Conservation (phyloP, 2,329 filamentous ascomycete species). For the Sclerotiophoma versabilis region DNA sequence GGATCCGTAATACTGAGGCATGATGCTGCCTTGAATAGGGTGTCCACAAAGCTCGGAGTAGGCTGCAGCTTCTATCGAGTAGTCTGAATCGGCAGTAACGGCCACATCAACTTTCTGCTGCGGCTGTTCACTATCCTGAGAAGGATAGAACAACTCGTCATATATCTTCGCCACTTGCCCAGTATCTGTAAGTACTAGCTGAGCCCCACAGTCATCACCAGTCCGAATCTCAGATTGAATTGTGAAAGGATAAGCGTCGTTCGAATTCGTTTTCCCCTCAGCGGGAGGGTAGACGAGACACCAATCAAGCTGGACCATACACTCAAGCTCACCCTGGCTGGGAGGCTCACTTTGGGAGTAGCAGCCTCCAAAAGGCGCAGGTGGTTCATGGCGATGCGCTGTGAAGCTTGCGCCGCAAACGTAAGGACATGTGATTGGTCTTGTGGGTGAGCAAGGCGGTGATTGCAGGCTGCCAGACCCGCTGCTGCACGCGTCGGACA, state of each 20-base stretch:
- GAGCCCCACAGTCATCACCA: slow-evolving; percentile 6
- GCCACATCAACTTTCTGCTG: background rate
- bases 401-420: no score
- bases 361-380: no score
- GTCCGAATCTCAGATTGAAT: no score
- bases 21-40: background rate
- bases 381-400: no score
- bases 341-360: no score
- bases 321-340: no score
- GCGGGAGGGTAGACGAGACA: background rate
- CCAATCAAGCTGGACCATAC: background rate
- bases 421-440: no score
- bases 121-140: background rate
- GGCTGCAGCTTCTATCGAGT: background rate
- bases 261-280: background rate
- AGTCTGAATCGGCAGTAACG: background rate
- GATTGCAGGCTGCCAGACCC: no score
- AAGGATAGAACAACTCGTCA: slow-evolving; percentile 13
- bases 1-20: background rate
- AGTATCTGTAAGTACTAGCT: slow-evolving; percentile 3
- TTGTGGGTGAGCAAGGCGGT: no score
- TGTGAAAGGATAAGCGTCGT: no score
- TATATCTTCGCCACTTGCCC: slow-evolving; percentile 17
- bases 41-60: background rate
- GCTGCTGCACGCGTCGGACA: no score